phyloP scores from a whole-genome alignment of 2,329 filamentous ascomycete genomes.

The Fusarium ambrosium region DNA sequence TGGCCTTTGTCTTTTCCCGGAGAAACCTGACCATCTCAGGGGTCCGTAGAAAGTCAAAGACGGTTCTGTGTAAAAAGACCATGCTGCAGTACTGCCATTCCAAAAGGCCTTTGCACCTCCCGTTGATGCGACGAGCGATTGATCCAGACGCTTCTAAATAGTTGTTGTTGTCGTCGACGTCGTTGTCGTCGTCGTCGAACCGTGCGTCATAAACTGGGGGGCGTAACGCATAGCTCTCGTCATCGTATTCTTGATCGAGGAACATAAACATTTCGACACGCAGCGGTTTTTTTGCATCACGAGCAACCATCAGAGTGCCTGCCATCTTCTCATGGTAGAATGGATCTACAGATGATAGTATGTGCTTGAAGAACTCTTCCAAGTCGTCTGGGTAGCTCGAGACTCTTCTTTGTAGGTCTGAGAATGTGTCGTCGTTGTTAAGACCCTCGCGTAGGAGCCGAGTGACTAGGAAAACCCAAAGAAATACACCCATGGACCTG shows the following conservation, averaged over 20 bases:
- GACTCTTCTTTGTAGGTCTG: slow-evolving; percentile 12
- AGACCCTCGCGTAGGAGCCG: slow-evolving; percentile 13
- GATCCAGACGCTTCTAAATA: not conserved
- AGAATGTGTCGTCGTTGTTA: not conserved
- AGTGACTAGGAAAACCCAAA: slow-evolving; percentile 39
- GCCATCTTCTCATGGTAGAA: slow-evolving; percentile 16
- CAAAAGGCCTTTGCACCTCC: slow-evolving; percentile 1
- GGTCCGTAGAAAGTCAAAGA: not conserved
- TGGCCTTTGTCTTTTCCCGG: not conserved
- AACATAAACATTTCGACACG: slow-evolving; percentile 1
- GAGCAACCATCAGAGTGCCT: slow-evolving; percentile 2
- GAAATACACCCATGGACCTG: slow-evolving; percentile 34
- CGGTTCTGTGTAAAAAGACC: slow-evolving; percentile 2
- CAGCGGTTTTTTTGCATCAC: not conserved
- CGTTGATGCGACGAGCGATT: not conserved
- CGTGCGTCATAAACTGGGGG: not conserved
- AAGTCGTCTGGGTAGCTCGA: slow-evolving; percentile 24
- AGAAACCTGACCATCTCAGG: not conserved
- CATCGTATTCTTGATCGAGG: slow-evolving; percentile 13
- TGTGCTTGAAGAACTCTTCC: slow-evolving; percentile 16
- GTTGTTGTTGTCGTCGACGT: not conserved
- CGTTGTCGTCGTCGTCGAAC: not conserved
- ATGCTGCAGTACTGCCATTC: not conserved
- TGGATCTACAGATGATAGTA: slow-evolving; percentile 8
- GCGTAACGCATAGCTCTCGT: slow-evolving; percentile 10